Conservation (phyloP, 208 protist genomes). For the Phytomonas sp. region DNA sequence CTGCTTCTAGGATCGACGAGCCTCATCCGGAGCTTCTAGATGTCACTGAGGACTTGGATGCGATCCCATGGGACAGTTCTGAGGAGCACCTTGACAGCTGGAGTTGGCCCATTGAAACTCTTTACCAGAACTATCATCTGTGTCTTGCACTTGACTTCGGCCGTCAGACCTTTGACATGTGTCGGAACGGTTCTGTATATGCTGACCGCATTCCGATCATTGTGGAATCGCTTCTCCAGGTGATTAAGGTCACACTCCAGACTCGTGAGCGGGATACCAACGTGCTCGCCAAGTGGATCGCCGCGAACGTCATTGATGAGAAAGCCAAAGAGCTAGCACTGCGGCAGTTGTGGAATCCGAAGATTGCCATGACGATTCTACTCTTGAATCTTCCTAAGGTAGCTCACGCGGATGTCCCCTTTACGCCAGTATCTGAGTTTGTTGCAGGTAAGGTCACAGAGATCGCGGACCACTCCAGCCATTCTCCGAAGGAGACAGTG, state of each 20-base stretch:
- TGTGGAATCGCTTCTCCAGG: conserved; percentile 52
- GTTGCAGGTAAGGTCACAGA: background rate
- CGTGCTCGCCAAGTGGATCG: conserved; percentile 36
- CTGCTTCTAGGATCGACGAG: conserved; percentile 10
- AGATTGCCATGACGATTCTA: conserved; percentile 52
- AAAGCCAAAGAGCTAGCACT: conserved; percentile 27
- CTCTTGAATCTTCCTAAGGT: conserved; percentile 65
- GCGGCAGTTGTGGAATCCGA: conserved; percentile 63
- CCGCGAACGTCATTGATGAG: conserved; percentile 27
- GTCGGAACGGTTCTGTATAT: conserved; percentile 58
- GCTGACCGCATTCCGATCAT: conserved; percentile 63
- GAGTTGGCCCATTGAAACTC: conserved; percentile 72
- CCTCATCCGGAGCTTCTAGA: conserved; percentile 19
- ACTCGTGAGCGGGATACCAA: conserved; percentile 45
- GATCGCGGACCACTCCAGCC: background rate
- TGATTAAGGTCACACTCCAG: conserved; percentile 45
- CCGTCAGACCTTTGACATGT: conserved; percentile 54
- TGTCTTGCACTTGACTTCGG: conserved; percentile 74
- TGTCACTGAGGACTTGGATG: conserved; percentile 34
- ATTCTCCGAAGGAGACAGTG: conserved; percentile 1
- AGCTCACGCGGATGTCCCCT: conserved; percentile 16
- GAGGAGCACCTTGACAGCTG: conserved; percentile 22
- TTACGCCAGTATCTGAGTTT: background rate
- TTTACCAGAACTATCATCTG: conserved; percentile 79
- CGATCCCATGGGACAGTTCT: conserved; percentile 55